Base-by-base conservation (phyloP, 768 basidiomycete species). In the Lentinula detonsa region DNA sequence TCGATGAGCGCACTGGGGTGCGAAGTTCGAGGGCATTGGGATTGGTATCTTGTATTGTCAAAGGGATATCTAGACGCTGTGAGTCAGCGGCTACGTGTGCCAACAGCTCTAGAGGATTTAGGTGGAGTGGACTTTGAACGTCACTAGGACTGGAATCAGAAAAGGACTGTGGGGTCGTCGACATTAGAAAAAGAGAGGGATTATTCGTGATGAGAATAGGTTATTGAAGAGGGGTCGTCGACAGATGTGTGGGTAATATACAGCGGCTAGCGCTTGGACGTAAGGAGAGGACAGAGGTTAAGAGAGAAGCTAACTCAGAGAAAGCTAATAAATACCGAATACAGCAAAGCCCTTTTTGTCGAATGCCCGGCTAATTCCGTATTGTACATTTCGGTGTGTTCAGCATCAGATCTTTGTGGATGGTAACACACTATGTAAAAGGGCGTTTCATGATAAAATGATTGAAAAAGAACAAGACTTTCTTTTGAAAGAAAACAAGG, bases 311-410 rank as follows among this genome's bases (percentile, higher is more conserved):
- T 23, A 31, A n/a, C 59, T 61, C 54, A 54, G 56, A 18, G 31
- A 23, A 18, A 40, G 43, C 34, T 33, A 11, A 54, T 63, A 40
- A 51, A 40, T 35, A 43, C 52, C 52, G 33, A 31, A 40, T 45
- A 56, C 51, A 42, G 35, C 37, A 56, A 56, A 42, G 55, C 40
- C 40, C 37, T 58, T 59, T 63, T 64, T 64, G 59, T 63, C 49
- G 55, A 60, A 45, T 46, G 57, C 59, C 59, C 73, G 74, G 72
- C 63, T 68, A 59, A 69, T 72, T 65, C 75, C 74, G 70, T 74
- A 74, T 76, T 76, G 75, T 76, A 69, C 70, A 35, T 40, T 16
- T 43, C 46, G 23, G 46, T 9, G 21, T 23, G 46, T 6, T 23
- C 8, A 56, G 16, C 35, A 52, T 52, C 31, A 59, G 34, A 33